Evolutionary conservation across 306 rosid genomes (phyloP).

Genomic region (Rosa chinensis): DNA sequence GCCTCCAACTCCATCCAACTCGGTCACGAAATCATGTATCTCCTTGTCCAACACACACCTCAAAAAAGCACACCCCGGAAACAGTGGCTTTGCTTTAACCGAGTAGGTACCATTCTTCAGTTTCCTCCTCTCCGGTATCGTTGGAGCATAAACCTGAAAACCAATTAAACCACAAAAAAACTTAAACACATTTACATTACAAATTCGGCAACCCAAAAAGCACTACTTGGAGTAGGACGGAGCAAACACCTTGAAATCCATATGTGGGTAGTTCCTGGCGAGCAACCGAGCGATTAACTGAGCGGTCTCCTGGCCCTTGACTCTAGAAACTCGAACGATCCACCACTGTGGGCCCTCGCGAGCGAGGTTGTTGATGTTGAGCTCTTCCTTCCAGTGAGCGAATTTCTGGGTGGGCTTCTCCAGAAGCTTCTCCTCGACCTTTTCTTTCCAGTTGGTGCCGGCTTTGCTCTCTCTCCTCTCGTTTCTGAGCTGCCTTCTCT

Average conservation of each 20-base stretch:
- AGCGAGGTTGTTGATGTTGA: conserved; percentile 69
- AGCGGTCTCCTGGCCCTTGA: conserved; percentile 52
- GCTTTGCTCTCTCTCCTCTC: conserved; percentile 64
- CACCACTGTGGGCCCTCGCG: conserved; percentile 85
- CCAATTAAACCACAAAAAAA: not conserved
- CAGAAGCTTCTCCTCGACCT: conserved; percentile 69
- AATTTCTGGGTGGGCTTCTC: conserved; percentile 69
- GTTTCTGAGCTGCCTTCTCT: conserved; percentile 66
- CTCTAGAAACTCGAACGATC: conserved; percentile 59
- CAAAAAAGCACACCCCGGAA: conserved; percentile 74
- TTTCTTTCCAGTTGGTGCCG: conserved; percentile 65
- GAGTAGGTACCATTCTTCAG: conserved; percentile 71
- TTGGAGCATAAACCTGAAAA: conserved; percentile 71
- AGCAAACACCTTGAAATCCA: conserved; percentile 53
- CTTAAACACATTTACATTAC: not conserved
- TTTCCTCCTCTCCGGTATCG: conserved; percentile 60
- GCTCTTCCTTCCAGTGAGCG: conserved; percentile 66
- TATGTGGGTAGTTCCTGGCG: conserved; percentile 53
- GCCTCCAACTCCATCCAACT: conserved; percentile 79
- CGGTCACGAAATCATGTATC: conserved; percentile 76
- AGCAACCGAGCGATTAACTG: conserved; percentile 66
- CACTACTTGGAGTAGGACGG: not conserved
- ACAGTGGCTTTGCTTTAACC: conserved; percentile 59
- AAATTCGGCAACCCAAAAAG: not conserved
- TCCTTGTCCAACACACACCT: conserved; percentile 77